Evolutionary conservation across 208 protist genomes (phyloP).

Genomic region (Acanthamoeba sp.): DNA sequence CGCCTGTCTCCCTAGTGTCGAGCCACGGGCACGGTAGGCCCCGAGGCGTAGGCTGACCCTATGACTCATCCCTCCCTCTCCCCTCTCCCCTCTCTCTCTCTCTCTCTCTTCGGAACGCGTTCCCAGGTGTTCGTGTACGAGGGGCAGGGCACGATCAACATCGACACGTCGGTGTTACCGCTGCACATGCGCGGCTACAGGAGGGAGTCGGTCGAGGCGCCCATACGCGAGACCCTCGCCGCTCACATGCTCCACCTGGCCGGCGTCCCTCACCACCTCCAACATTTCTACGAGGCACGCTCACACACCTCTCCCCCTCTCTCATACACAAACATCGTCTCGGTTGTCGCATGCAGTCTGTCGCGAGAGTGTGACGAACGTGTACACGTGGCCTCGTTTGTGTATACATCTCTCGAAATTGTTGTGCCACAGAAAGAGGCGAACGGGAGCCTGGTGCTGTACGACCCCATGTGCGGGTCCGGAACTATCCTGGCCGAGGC

Average conservation of each 20-base stretch:
- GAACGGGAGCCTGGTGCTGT: neutral
- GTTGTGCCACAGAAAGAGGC: neutral
- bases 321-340: too few relatives aligned
- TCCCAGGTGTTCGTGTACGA: slow-evolving; percentile 46
- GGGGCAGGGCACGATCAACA: slow-evolving; percentile 43
- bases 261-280: neutral
- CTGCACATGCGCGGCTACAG: slow-evolving; percentile 67
- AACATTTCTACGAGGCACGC: neutral
- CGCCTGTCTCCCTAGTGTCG: neutral
- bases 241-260: slow-evolving; percentile 56
- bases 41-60: too few relatives aligned
- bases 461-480: slow-evolving; percentile 67
- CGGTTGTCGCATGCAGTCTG: too few relatives aligned
- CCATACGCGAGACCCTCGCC: slow-evolving; percentile 41
- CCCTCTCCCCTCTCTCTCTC: too few relatives aligned
- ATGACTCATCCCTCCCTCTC: too few relatives aligned
- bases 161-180: slow-evolving; percentile 39
- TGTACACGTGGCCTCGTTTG: too few relatives aligned
- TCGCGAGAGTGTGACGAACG: too few relatives aligned
- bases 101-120: too few relatives aligned
- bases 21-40: neutral
- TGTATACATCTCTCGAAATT: too few relatives aligned
- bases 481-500: slow-evolving; percentile 66
- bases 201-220: slow-evolving; percentile 47
- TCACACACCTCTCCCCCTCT: neutral